Evolutionary conservation across 371 early-diverging fungal species (phyloP).

Genomic region (Mucor piriformis): DNA sequence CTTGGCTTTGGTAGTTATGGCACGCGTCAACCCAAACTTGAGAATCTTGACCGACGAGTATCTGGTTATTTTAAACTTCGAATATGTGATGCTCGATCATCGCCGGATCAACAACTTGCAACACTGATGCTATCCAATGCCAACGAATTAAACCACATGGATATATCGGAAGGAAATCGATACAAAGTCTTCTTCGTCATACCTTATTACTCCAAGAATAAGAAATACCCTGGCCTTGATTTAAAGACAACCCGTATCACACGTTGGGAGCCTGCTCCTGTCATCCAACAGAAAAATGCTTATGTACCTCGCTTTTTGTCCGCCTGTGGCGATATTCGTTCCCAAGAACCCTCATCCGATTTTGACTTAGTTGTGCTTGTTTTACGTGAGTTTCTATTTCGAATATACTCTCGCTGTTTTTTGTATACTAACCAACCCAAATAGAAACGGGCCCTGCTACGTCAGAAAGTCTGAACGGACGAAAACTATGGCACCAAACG

Average conservation of each 20-base stretch:
- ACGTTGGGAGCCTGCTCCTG: conserved; percentile 42
- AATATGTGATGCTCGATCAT: conserved; percentile 50
- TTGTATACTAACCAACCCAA: neutral
- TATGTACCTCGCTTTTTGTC: conserved; percentile 54
- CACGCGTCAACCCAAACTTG: neutral
- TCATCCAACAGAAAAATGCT: conserved; percentile 8
- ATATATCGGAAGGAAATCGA: conserved; percentile 31
- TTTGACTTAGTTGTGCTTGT: conserved; percentile 61
- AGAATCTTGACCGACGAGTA: conserved; percentile 44
- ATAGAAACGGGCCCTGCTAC: conserved; percentile 20
- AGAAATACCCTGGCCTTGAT: conserved; percentile 36
- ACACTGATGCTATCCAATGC: conserved; percentile 35
- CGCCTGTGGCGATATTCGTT: conserved; percentile 37
- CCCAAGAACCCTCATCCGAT: conserved; percentile 38
- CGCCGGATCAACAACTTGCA: conserved; percentile 15
- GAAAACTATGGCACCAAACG: conserved; percentile 30
- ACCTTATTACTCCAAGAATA: conserved; percentile 45
- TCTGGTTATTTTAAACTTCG: conserved; percentile 47
- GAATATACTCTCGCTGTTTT: no score
- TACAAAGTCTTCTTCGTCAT: conserved; percentile 38
- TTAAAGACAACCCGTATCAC: conserved; percentile 44
- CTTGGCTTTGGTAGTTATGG: conserved; percentile 10
- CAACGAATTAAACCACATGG: conserved; percentile 35
- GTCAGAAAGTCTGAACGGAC: conserved; percentile 14
- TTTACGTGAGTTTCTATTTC: conserved; percentile 46